Base-by-base conservation (phyloP, 495 filamentous ascomycete species). In the Penicillium ucsense region DNA sequence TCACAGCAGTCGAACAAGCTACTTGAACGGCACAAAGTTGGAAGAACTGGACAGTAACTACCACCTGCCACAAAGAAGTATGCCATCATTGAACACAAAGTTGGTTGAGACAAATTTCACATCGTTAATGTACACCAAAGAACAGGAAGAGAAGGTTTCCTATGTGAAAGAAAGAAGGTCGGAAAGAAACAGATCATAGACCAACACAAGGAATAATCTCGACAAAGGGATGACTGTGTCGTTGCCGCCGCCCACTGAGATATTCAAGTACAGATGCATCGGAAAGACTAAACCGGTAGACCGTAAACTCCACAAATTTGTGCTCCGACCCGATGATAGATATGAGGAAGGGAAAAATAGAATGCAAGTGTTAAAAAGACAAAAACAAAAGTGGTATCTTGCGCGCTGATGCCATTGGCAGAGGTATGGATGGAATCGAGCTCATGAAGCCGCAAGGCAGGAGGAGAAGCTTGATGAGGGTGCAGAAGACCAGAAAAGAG, bases 321-420 rank as follows among this genome's bases (percentile, higher is more conserved):
- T 20, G 20, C 20, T 20, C 20, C 20, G 20, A 20, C 20, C 20
- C 20, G 20, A 20, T 20, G 20, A 20, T 20, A 46, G 35, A 48
- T 53, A 45, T 39, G n/a, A 45, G 28, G 33, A 46, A 9, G 7
- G 42, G 28, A 31, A 6, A 35, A 41, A 49, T 32, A 49, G 31
- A 45, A 43, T 12, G 46, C 31, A 53, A 35, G 43, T 20, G 20
- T 20, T 20, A 37, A 34, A 28, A 31, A 48, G 12, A 56, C 37
- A 47, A 53, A 49, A 53, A 50, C 49, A 44, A 40, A 61, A 51
- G 55, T 66, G 66, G 66, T 68, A 69, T 68, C 63, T 59, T 46
- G 39, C 53, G 50, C 53, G 64, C 59, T 56, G 46, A 54, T 49
- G 45, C 66, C 63, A 41, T 31, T 42, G 56, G 51, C 58, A 52